Percentiles rank a stretch among this genome's conserved stretches.
Evolutionary conservation across 2,329 filamentous ascomycete genomes (phyloP).

Genomic region (Penicillium griseofulvum): DNA sequence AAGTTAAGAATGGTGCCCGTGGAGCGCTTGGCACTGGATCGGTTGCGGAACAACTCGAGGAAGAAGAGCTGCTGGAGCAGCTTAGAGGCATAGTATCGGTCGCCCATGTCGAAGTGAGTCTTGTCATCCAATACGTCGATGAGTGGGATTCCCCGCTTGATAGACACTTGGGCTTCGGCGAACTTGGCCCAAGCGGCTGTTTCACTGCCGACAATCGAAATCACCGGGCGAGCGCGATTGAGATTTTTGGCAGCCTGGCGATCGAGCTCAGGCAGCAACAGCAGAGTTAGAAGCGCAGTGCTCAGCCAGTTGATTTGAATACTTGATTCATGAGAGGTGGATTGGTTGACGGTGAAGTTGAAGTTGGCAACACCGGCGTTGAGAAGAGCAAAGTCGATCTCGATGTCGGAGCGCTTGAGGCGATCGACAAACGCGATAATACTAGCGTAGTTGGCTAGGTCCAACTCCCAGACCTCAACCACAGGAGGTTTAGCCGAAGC

Average conservation of each 20-base stretch:
- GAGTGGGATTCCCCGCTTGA: not conserved
- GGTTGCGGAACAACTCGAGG: not conserved
- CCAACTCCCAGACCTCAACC: slow-evolving; percentile 49
- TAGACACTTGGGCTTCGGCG: not conserved
- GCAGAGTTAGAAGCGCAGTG: slow-evolving; percentile 25
- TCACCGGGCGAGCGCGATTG: not conserved
- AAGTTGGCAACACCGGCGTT: slow-evolving; percentile 38
- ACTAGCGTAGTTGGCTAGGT: slow-evolving; percentile 41
- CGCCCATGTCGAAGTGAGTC: not conserved
- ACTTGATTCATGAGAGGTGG: slow-evolving; percentile 20
- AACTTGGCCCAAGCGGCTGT: slow-evolving; percentile 3
- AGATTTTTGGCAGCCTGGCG: not conserved
- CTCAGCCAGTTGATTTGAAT: slow-evolving; percentile 30
- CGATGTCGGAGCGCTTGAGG: slow-evolving; percentile 25
- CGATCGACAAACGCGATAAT: slow-evolving; percentile 37
- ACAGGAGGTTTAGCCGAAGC: slow-evolving; percentile 24
- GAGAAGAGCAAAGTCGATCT: slow-evolving; percentile 38
- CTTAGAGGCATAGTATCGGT: not conserved
- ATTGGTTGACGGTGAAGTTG: slow-evolving; percentile 9
- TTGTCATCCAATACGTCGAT: not conserved
- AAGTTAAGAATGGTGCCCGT: not conserved
- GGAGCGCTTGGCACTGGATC: not conserved
- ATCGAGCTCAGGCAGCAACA: slow-evolving; percentile 21
- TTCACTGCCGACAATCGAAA: not conserved
- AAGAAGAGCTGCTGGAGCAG: not conserved